A percentile compares a stretch with the other conserved stretches of the same genome.
Evolutionary conservation across 345 rosid species (phyloP).

Genomic region (Pugionium dolabratum): DNA sequence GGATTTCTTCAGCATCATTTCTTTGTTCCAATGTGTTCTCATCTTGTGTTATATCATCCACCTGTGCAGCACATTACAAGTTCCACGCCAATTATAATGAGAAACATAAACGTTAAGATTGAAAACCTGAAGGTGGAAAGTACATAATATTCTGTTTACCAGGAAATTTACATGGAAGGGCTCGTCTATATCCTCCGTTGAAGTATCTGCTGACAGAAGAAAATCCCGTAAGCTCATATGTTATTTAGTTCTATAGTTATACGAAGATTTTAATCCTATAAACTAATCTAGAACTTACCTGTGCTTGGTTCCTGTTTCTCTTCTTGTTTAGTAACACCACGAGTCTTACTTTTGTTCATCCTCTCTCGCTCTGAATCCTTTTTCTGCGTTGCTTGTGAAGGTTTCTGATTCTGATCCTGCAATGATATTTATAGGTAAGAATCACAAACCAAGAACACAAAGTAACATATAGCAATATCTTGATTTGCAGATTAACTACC

Average conservation of each 20-base stretch:
- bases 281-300: conserved; percentile 49
- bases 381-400: conserved; percentile 36
- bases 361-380: conserved; percentile 30
- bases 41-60: conserved; percentile 56
- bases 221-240: conserved; percentile 7
- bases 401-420: conserved; percentile 36
- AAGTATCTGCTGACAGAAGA: conserved; percentile 44
- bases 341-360: conserved; percentile 25
- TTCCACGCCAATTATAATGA: neutral
- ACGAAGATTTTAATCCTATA: neutral
- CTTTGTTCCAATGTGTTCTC: conserved; percentile 40
- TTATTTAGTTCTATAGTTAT: neutral
- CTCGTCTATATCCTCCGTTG: conserved; percentile 52
- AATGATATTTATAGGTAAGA: too few relatives aligned
- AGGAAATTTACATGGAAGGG: conserved; percentile 48
- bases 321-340: conserved; percentile 43
- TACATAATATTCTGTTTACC: conserved; percentile 39
- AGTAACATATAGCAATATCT: conserved; percentile 1
- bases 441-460: conserved; percentile 9
- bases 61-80: conserved; percentile 42
- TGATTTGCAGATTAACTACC: conserved; percentile 38
- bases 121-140: neutral
- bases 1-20: conserved; percentile 46
- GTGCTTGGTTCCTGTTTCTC: conserved; percentile 44
- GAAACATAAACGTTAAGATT: too few relatives aligned